These are phyloP conservation scores for Ambrosia trifida DNA, from an alignment of 129 eudicot genomes.

Conservation along the genomic window DNA sequence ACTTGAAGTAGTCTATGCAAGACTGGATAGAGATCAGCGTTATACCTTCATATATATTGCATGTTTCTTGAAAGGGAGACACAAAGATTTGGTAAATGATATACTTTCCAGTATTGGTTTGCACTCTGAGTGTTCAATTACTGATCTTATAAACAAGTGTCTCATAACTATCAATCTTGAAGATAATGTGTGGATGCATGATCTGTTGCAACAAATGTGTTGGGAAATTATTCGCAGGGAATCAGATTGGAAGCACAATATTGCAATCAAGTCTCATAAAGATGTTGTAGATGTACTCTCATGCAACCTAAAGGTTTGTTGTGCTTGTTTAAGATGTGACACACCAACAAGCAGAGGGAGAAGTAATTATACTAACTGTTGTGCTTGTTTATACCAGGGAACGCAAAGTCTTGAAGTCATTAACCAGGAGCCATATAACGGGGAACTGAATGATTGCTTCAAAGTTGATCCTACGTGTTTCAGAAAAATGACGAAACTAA, in stretches of 20 bases:
- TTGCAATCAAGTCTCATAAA: slow-evolving; percentile 11
- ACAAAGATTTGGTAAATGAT: slow-evolving; percentile 12
- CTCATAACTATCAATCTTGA: slow-evolving; percentile 8
- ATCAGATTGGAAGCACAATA: not conserved
- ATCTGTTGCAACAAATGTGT: not conserved
- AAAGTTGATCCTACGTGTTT: too few relatives aligned
- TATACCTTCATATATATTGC: slow-evolving; percentile 1
- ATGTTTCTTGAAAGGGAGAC: slow-evolving; percentile 16
- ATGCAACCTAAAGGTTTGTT: too few relatives aligned
- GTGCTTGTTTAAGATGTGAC: too few relatives aligned
- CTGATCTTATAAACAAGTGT: not conserved
- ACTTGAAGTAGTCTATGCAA: not conserved
- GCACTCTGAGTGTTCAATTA: not conserved
- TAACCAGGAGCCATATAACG: too few relatives aligned
- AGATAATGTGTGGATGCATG: not conserved
- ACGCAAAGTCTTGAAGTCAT: too few relatives aligned
- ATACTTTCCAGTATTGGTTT: not conserved
- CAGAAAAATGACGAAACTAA: too few relatives aligned
- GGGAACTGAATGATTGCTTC: too few relatives aligned
- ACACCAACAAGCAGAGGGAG: too few relatives aligned
- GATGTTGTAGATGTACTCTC: not conserved
- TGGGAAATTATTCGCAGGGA: not conserved
- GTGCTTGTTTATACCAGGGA: too few relatives aligned
- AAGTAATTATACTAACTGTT: too few relatives aligned
- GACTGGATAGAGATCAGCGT: not conserved